Base-by-base conservation (phyloP, 441 rosid genomes). In the Corymbia citriodora region DNA sequence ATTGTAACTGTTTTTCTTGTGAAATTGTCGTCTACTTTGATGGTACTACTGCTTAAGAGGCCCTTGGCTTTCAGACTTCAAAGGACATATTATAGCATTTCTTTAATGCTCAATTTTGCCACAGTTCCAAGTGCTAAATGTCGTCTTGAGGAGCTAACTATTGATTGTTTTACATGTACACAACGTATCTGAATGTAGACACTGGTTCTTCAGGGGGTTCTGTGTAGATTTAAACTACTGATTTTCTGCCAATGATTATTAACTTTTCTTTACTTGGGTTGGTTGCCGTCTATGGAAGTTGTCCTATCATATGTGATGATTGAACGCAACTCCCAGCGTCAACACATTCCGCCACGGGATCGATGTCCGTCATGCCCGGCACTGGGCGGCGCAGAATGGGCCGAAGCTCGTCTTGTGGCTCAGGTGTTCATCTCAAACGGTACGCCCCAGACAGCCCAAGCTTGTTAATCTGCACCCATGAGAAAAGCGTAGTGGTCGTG, bases 351-450 rank as follows among this genome's bases (percentile, higher is more conserved):
- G n/a, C 12, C 53, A 45, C 45, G 7, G 52, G 8, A 12, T 45
- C 29, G n/a, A 3, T 45, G 2, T 79, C n/a, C 2, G 18, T 12
- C 18, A 18, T 0, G 13, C 53, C 85, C 10, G 1, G 52, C 85
- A 23, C n/a, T 13, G n/a, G 52, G 10, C 2, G 16, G n/a, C n/a
- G 23, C n/a, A 9, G 17, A 12, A 23, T 1, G 4, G 6, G n/a
- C 52, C 1, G 52, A 79, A 79, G n/a, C n/a, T 23, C 11, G 52
- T 79, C 17, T 63, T 9, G 17, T 45, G 10, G 1, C n/a, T 45
- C 4, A 11, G 10, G 52, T 12, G n/a, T 74, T 2, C 83, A 74
- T 74, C 16, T 74, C 40, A 11, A 74, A 40, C 12, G 1, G 79
- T 68, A 33, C 3, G 14, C 31, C 68, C 31, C 68, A 2, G 31